Base-by-base conservation (phyloP, 2,329 filamentous ascomycete genomes). In the Capronia coronata region DNA sequence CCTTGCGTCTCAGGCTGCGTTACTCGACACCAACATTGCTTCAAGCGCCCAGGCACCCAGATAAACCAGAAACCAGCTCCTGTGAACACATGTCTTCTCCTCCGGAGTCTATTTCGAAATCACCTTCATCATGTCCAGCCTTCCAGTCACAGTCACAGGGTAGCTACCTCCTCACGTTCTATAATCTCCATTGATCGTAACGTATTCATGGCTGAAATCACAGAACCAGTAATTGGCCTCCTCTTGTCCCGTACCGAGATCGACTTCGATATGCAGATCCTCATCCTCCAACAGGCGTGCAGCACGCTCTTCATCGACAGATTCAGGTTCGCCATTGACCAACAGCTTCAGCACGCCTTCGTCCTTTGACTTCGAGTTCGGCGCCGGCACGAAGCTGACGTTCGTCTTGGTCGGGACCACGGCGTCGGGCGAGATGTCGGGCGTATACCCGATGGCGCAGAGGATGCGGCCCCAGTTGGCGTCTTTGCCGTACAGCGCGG, bases 381-480 rank as follows among this genome's bases (percentile, higher is more conserved):
- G 76, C 0, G 73, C 68, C 1, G 80, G 80, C 7, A 80, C 69
- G 64, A 84, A 83, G 58, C 73, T 77, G 5, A 83, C 79, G 55
- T 73, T 79, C 6, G 79, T 83, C 40, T 72, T 70, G 43, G 73
- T 67, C 1, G 79, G 78, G 1, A 76, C 66, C 16, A 83, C 71
- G 8, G 68, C 68, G 0, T 66, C 68, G 1, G 63, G 19, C 1
- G 37, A 42, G 19, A 57, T 34, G 35, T 49, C 35, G 13, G 51
- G 47, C 22, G 55, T 57, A 65, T 97, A 97, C 2, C 93, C 93
- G 3, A 90, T 89, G 1, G 93, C 91, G 67, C 93, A 97, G 22
- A 97, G 77, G 55, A 98, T 94, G 47, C 93, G 88, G 27, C 93
- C 93, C 93, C 93, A 98, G 74, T 98, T 98, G 14, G 93, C 93